These are phyloP conservation scores for Eucalyptus curtisii DNA, from an alignment of 345 rosid genomes.

Conservation along the genomic window DNA sequence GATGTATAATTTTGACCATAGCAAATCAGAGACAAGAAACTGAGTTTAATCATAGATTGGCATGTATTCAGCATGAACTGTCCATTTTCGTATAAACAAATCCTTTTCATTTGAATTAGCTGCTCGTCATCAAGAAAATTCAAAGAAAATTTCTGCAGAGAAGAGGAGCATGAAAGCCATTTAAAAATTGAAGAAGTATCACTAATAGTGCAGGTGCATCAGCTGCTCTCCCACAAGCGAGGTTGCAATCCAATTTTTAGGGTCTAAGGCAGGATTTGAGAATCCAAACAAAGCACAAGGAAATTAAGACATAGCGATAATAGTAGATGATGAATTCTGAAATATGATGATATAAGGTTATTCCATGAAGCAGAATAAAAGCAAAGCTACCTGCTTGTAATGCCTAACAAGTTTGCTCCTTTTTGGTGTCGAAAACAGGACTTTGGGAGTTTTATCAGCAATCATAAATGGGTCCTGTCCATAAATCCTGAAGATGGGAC, in stretches of 20 bases:
- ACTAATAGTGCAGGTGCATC: not conserved
- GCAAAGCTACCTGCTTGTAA: slow-evolving; percentile 64
- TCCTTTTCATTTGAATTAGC: not conserved
- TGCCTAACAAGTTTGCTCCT: slow-evolving; percentile 41
- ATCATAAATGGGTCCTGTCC: slow-evolving; percentile 79
- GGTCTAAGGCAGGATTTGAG: not conserved
- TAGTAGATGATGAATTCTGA: not conserved
- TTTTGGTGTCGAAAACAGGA: slow-evolving; percentile 54
- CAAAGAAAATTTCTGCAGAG: not conserved
- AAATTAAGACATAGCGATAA: not conserved
- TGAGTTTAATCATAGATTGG: not conserved
- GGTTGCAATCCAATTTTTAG: not conserved
- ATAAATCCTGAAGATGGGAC: slow-evolving; percentile 69
- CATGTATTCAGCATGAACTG: not conserved
- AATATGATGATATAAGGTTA: not conserved
- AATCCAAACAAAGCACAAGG: not conserved
- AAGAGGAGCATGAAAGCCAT: not conserved
- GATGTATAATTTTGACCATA: not conserved
- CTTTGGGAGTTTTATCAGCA: slow-evolving; percentile 42
- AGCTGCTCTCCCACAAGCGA: not conserved
- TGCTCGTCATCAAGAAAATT: not conserved
- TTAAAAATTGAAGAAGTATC: not conserved
- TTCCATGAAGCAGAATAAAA: not conserved
- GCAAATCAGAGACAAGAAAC: not conserved
- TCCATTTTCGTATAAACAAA: not conserved